Evolutionary conservation across 2,329 filamentous ascomycete species (phyloP), one percentile per base, ranked within the genome.

Genomic region (Monascus ruber): DNA sequence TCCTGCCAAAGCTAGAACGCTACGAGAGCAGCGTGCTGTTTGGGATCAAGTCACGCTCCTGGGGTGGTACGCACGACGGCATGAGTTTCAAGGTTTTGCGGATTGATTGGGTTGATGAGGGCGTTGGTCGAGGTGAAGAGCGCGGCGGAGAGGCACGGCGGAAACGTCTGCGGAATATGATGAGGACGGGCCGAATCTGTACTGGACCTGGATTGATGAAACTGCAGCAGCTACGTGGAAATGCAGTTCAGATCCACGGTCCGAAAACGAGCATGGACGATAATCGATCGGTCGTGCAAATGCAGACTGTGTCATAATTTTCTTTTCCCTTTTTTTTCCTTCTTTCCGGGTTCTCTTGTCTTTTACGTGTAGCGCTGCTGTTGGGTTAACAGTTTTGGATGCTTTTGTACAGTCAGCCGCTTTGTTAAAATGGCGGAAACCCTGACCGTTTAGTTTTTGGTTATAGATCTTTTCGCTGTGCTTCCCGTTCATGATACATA

Each of bases 21-120:
- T 98, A 96, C 56, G 70, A 76, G 0, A 77, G 79, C 5, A 82
- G 78, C 0, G 82, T 82, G 1, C 75, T 85, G 33, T 86, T 83
- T 53, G 89, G 89, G 3, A 76, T 98, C 41, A 80, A 79, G 49
- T 93, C 85, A 47, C 78, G 87, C 26, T 77, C 82, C 43, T 95
- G 87, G 71, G 82, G 78, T 5, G 75, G 73, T 24, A 71, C 70
- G 9, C 87, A 95, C 54, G 87, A 94, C 50, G 88, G 88, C 2
- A 76, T 94, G 59, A 94, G 87, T 58, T 96, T 85, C 63, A 86
- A 83, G 72, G 76, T 98, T 35, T 72, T 79, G 44, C 77, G 79
- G 38, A 75, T 94, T 7, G 79, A 86, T 38, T 96, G 88, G 80
- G 84, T 95, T 0, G 81, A 85, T 46, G 87, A 91, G 71, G 46